Base-by-base conservation (phyloP, 768 basidiomycete species). In the Tricholoma hemisulphureum region DNA sequence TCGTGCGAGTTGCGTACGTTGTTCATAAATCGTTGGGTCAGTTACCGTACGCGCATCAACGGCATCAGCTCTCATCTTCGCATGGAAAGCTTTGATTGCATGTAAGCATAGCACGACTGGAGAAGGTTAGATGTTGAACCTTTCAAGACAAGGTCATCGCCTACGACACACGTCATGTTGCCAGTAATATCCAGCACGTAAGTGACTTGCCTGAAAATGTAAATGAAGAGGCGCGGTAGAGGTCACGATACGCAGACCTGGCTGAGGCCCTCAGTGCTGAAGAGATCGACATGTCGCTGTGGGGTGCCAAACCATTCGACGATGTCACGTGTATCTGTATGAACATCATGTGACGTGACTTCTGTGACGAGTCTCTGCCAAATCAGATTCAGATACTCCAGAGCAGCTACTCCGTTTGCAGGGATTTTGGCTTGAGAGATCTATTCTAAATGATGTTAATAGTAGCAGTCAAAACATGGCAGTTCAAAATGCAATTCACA, bases 181-280 rank as follows among this genome's bases (percentile, higher is more conserved):
- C 9, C 34, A 9, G 3, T 31, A 23, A 35, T 11, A 20, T 0
- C 18, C 13, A n/a, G 54, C 31, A 24, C 41, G 21, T 43, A 16
- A 23, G 3, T 16, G 4, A 67, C 67, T 32, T 64, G 82, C 89
- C 91, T 57, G 79, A 54, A 67, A 94, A 94, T 0, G 89, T 91
- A 10, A 73, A 66, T 6, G 82, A 69, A 1, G 89, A 83, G 0
- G 89, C 86, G 39, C 91, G 79, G 61, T 85, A 83, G 4, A 92
- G 73, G 63, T 83, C 76, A 31, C 91, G 82, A 65, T 94, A 94
- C 14, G 88, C 88, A 29, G 90, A 79, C 48, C 91, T 83, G 18
- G 87, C 88, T 9, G 83, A 79, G 29, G 87, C 84, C 65, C 74
- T 80, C 37, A 92, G 79, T 14, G 75, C 68, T 2, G 78, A 73